Percentiles rank a stretch among this genome's conserved stretches.
phyloP scores from a whole-genome alignment of 1,284 basidiomycete genomes.

The Irpex sp. region DNA sequence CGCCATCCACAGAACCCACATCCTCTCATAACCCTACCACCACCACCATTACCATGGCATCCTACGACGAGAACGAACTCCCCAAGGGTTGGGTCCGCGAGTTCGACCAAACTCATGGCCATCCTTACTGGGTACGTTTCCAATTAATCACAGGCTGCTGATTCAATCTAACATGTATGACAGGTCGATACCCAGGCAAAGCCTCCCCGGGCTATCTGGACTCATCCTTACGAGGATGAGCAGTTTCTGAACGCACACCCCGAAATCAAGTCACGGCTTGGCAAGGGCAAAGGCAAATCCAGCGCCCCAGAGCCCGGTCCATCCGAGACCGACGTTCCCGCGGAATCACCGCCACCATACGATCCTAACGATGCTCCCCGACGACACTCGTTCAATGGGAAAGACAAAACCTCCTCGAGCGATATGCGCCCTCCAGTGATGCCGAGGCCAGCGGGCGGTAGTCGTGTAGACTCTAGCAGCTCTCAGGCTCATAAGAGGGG shows the following conservation, averaged over 20 bases:
- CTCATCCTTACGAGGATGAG: conserved; percentile 67
- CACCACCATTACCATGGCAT: conserved; percentile 16
- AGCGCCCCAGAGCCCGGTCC: neutral
- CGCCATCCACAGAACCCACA: too few relatives aligned
- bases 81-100: conserved; percentile 65
- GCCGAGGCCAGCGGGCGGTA: conserved; percentile 5
- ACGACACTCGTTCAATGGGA: conserved; percentile 30
- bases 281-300: conserved; percentile 8
- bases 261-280: conserved; percentile 37
- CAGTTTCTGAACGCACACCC: conserved; percentile 57
- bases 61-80: conserved; percentile 26
- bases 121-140: conserved; percentile 40
- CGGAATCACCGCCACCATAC: conserved; percentile 22
- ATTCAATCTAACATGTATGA: conserved; percentile 2
- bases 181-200: conserved; percentile 62
- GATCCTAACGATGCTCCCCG: conserved; percentile 23
- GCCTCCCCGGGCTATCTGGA: conserved; percentile 70
- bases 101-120: conserved; percentile 39
- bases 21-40: neutral
- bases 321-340: conserved; percentile 1
- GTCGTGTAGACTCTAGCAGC: conserved; percentile 13
- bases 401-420: neutral
- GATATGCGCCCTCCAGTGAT: neutral
- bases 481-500: conserved; percentile 37
- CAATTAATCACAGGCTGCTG: conserved; percentile 4